These are phyloP conservation scores for Scutellaria barbata DNA, from an alignment of 257 asterid genomes.

Conservation along the genomic window DNA sequence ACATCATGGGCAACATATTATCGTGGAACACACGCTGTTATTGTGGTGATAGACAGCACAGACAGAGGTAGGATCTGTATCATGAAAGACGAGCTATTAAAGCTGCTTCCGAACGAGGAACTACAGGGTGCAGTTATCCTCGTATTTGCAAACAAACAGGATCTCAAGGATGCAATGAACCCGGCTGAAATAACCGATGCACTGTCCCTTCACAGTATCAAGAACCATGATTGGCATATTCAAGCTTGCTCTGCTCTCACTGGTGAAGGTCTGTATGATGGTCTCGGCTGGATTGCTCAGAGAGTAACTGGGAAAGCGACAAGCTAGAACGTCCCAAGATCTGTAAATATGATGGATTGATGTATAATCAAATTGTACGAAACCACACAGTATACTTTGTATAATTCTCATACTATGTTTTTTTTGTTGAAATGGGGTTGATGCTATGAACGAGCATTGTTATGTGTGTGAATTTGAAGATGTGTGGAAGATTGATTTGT, in stretches of 20 bases:
- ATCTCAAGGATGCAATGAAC: slow-evolving; percentile 86
- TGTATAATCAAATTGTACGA: neutral
- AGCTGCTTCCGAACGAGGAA: slow-evolving; percentile 79
- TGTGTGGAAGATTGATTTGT: too few relatives aligned
- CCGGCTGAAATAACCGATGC: slow-evolving; percentile 93
- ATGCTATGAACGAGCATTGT: too few relatives aligned
- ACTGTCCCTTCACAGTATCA: slow-evolving; percentile 81
- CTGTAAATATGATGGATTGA: neutral
- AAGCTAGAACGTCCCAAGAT: slow-evolving; percentile 46
- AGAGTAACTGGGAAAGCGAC: slow-evolving; percentile 72
- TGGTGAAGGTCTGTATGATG: slow-evolving; percentile 88
- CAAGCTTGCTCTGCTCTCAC: slow-evolving; percentile 89
- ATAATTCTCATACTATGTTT: too few relatives aligned
- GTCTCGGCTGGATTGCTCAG: slow-evolving; percentile 91
- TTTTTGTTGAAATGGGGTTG: too few relatives aligned
- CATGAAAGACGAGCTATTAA: slow-evolving; percentile 81
- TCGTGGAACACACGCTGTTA: slow-evolving; percentile 85
- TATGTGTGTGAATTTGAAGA: too few relatives aligned
- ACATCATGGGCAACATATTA: slow-evolving; percentile 91
- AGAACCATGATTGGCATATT: slow-evolving; percentile 94
- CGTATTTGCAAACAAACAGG: slow-evolving; percentile 88
- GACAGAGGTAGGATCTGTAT: slow-evolving; percentile 82
- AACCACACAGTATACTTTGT: too few relatives aligned
- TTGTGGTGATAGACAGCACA: slow-evolving; percentile 85
- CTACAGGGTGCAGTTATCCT: slow-evolving; percentile 73